Percentiles rank a stretch among this genome's conserved stretches.
These are phyloP conservation scores for Lachnellula subtilissima DNA, from an alignment of 2,329 filamentous ascomycete species.

Conservation along the genomic window DNA sequence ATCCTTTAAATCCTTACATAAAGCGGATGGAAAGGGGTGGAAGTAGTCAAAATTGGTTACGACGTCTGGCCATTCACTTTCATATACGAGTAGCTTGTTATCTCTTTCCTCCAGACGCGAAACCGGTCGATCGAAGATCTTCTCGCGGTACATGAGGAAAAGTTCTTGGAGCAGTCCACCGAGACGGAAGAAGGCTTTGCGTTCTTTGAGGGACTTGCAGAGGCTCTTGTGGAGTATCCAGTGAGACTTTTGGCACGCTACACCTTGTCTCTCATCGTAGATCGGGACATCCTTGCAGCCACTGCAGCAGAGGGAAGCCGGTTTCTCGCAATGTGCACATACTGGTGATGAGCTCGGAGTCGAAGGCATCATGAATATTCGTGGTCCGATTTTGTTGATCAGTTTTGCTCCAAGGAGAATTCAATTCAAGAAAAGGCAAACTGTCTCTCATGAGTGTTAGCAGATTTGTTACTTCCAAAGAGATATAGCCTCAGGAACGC, in stretches of 20 bases:
- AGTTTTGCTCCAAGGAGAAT: background rate
- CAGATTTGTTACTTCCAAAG: too few species aligned
- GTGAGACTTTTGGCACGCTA: background rate
- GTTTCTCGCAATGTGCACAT: background rate
- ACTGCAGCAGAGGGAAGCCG: background rate
- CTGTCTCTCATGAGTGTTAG: too few species aligned
- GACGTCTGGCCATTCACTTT: background rate
- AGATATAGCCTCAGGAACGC: too few species aligned
- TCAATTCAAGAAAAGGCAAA: too few species aligned
- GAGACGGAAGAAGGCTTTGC: background rate
- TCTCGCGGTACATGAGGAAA: background rate
- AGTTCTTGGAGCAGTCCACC: background rate
- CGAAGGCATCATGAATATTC: background rate
- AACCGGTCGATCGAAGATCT: background rate
- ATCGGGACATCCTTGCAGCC: background rate
- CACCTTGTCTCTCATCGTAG: background rate
- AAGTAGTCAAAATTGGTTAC: background rate
- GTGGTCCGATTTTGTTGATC: background rate
- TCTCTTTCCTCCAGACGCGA: background rate
- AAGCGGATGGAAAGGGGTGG: background rate
- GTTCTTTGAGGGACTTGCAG: background rate
- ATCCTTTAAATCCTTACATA: background rate
- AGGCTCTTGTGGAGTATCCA: background rate
- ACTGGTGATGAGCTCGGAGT: background rate
- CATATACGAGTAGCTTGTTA: background rate